These are phyloP conservation scores for Saraca asoca DNA, from an alignment of 331 rosid species.

Conservation along the genomic window DNA sequence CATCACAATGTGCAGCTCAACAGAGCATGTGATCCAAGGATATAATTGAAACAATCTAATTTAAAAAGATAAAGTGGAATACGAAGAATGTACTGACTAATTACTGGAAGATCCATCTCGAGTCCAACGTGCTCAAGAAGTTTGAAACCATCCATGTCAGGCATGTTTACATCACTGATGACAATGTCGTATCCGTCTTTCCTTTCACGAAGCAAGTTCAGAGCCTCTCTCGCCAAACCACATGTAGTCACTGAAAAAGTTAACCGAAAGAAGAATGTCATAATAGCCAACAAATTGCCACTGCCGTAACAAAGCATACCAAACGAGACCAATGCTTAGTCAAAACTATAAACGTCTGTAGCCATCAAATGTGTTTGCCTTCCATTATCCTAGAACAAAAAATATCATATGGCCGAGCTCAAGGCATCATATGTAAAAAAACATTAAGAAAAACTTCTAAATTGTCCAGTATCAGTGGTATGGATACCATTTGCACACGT, in stretches of 20 bases:
- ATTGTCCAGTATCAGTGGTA: constrained; percentile 1
- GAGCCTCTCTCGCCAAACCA: constrained; percentile 78
- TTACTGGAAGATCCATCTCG: constrained; percentile 99
- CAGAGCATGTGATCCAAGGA: constrained; percentile 32
- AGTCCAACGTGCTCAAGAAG: constrained; percentile 98
- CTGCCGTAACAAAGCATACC: constrained; percentile 11
- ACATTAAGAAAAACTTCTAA: background rate
- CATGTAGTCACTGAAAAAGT: constrained; percentile 82
- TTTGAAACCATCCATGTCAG: constrained; percentile 98
- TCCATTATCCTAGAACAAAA: too few relatives aligned
- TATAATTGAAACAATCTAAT: constrained; percentile 27
- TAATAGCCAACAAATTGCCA: constrained; percentile 20
- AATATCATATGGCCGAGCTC: too few relatives aligned
- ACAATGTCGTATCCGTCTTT: constrained; percentile 93
- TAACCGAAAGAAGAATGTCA: constrained; percentile 12
- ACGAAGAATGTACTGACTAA: constrained; percentile 69
- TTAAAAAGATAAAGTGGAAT: constrained; percentile 36
- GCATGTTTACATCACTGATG: constrained; percentile 98
- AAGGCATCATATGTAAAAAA: too few relatives aligned
- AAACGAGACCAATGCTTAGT: constrained; percentile 12
- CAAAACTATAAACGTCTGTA: background rate
- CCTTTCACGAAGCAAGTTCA: constrained; percentile 77
- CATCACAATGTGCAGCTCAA: constrained; percentile 45
- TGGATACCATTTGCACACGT: constrained; percentile 17
- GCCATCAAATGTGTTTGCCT: constrained; percentile 9